Evolutionary conservation across 2,329 filamentous ascomycete genomes (phyloP), one percentile per base, ranked within the genome.

Genomic region (Colletotrichum sp.): DNA sequence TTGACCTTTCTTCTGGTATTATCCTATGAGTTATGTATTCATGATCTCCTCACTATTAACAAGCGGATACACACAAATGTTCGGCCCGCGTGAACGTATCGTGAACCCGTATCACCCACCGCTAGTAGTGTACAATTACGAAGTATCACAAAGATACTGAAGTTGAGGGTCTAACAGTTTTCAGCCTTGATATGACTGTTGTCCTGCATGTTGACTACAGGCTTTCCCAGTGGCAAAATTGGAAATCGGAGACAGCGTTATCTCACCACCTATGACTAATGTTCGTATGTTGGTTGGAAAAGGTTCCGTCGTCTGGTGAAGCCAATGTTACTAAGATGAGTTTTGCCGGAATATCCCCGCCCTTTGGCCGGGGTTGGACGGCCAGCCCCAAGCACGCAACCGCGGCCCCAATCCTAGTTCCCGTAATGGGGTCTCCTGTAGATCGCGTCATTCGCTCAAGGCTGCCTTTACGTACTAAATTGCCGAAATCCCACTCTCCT

Each of bases 381-480:
- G n/a, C n/a, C 16, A 55, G 8, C n/a, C 32, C 60, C 28, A 26
- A 62, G 59, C 60, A 66, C 59, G 67, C 67, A 71, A 65, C 67
- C 60, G 28, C 60, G 67, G 49, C n/a, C 21, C 49, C 18, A 71
- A 32, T 34, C 72, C 60, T 39, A 66, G 28, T 5, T 49, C 26
- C 72, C 49, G 67, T 26, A 4, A 34, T n/a, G 59, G 72, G 49
- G 59, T 28, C 44, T 21, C n/a, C 21, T n/a, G 44, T 16, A 16
- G 21, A 75, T 75, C 62, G 59, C 72, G 34, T 60, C 72, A 75
- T 75, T 28, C 8, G 13, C 16, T 30, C 26, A 5, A 36, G 36
- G 3, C n/a, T 26, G 5, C 12, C 34, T 21, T 75, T 71, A 74
- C 49, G 72, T 75, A 71, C 16, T 34, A n/a, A 32, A 60, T 63